These are phyloP conservation scores for Fusarium abutilonis DNA, from an alignment of 2,329 filamentous ascomycete genomes.

Conservation along the genomic window DNA sequence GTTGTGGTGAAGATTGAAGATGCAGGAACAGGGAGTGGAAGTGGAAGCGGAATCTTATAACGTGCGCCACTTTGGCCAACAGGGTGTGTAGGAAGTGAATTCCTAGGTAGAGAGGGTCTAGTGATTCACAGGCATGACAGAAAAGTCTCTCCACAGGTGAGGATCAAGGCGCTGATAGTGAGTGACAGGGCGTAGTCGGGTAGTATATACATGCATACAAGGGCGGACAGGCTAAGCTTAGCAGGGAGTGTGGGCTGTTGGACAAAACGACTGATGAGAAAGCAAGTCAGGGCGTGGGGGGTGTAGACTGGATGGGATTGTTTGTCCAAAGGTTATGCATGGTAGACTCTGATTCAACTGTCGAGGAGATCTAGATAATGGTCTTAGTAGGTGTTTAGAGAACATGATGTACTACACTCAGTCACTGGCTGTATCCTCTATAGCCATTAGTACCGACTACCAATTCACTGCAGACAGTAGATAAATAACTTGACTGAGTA, in stretches of 20 bases:
- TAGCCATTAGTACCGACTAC: no score
- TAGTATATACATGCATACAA: no score
- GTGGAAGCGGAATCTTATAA: slow-evolving; percentile 20
- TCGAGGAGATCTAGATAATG: neutral
- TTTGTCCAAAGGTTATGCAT: neutral
- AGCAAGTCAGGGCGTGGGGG: neutral
- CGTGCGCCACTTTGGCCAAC: neutral
- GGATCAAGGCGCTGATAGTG: neutral
- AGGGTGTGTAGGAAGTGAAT: neutral
- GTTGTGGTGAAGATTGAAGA: slow-evolving; percentile 19
- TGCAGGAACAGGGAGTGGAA: slow-evolving; percentile 18
- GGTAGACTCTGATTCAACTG: no score
- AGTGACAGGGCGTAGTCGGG: neutral
- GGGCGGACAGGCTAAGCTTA: neutral
- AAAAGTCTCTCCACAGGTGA: neutral
- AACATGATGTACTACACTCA: neutral
- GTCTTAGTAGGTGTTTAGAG: neutral
- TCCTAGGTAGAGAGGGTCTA: neutral
- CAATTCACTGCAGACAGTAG: no score
- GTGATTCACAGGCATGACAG: neutral
- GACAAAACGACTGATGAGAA: neutral
- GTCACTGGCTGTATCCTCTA: neutral
- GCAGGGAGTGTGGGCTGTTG: neutral
- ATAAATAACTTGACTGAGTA: no score
- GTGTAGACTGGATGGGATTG: neutral